Percentiles rank a stretch among this genome's conserved stretches.
Evolutionary conservation across 257 asterid species (phyloP).

Genomic region (Solanum clarkiae): DNA sequence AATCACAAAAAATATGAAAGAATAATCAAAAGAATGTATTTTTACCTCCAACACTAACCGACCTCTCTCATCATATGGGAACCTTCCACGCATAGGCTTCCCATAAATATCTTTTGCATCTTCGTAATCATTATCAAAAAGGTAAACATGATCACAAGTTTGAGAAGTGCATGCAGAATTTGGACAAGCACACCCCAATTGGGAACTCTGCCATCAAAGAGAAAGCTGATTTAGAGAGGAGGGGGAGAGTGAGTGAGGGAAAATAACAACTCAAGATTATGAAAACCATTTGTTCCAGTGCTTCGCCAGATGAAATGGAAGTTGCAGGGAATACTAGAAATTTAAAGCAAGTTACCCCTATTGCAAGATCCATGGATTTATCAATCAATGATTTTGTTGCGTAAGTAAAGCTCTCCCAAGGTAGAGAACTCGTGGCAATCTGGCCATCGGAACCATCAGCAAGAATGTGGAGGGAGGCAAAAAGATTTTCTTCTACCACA

Average conservation of each 20-base stretch:
- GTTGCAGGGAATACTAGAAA: not conserved
- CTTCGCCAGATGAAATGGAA: not conserved
- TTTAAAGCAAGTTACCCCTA: slow-evolving; percentile 42
- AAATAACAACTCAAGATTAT: not conserved
- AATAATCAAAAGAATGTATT: slow-evolving; percentile 4
- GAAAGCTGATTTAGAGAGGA: not conserved
- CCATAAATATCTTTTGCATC: slow-evolving; percentile 91
- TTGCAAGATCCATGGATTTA: slow-evolving; percentile 47
- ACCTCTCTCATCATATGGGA: slow-evolving; percentile 89
- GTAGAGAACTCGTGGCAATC: slow-evolving; percentile 46
- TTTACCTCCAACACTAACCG: slow-evolving; percentile 93
- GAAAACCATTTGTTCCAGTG: not conserved
- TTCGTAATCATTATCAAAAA: slow-evolving; percentile 82
- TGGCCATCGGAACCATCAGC: slow-evolving; percentile 83
- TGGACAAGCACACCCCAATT: slow-evolving; percentile 80
- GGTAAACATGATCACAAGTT: slow-evolving; percentile 82
- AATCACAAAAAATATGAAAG: not conserved
- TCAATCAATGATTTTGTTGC: slow-evolving; percentile 62
- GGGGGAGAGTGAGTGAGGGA: not conserved
- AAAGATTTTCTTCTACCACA: slow-evolving; percentile 82
- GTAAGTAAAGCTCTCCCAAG: slow-evolving; percentile 95
- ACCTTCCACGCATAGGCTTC: slow-evolving; percentile 81
- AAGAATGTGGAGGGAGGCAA: slow-evolving; percentile 44
- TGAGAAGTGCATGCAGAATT: slow-evolving; percentile 55
- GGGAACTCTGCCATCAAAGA: slow-evolving; percentile 47